Percentiles rank a stretch among this genome's conserved stretches.
These are phyloP conservation scores for Rosa lucieae DNA, from an alignment of 306 rosid genomes.

Conservation along the genomic window DNA sequence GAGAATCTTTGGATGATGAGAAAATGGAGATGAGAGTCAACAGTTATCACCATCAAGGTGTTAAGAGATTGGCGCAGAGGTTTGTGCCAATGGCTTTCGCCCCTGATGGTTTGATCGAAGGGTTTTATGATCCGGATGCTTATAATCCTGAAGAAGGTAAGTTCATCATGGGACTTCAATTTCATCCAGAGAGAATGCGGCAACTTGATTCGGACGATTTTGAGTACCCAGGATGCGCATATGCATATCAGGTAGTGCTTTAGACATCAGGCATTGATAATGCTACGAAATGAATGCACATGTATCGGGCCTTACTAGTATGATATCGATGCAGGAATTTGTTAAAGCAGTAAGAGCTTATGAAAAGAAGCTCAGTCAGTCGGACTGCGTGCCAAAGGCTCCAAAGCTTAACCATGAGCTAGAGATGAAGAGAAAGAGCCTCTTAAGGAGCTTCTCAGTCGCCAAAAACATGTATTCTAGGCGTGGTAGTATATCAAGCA, in stretches of 20 bases:
- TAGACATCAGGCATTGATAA: background rate
- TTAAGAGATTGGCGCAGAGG: constrained; percentile 79
- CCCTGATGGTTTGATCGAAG: constrained; percentile 81
- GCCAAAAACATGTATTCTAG: constrained; percentile 10
- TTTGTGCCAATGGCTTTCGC: constrained; percentile 88
- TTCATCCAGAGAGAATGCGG: constrained; percentile 94
- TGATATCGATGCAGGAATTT: constrained; percentile 38
- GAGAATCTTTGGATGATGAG: constrained; percentile 54
- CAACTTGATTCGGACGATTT: constrained; percentile 70
- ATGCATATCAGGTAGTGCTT: constrained; percentile 65
- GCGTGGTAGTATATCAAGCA: background rate
- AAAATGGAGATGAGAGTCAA: constrained; percentile 70
- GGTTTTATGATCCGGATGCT: constrained; percentile 85
- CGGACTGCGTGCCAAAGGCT: constrained; percentile 26
- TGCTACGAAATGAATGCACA: constrained; percentile 14
- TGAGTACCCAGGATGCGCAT: constrained; percentile 87
- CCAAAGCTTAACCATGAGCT: constrained; percentile 25
- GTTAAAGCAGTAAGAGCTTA: constrained; percentile 41
- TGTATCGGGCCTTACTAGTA: constrained; percentile 38
- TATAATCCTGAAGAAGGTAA: constrained; percentile 89
- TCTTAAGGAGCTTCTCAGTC: constrained; percentile 9
- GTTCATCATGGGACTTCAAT: constrained; percentile 93
- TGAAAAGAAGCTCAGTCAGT: constrained; percentile 32
- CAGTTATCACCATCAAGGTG: constrained; percentile 95
- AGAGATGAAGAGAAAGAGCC: constrained; percentile 32